These are phyloP conservation scores for Musa beccarii DNA, from an alignment of 176 grass and related monocot species.

Conservation along the genomic window DNA sequence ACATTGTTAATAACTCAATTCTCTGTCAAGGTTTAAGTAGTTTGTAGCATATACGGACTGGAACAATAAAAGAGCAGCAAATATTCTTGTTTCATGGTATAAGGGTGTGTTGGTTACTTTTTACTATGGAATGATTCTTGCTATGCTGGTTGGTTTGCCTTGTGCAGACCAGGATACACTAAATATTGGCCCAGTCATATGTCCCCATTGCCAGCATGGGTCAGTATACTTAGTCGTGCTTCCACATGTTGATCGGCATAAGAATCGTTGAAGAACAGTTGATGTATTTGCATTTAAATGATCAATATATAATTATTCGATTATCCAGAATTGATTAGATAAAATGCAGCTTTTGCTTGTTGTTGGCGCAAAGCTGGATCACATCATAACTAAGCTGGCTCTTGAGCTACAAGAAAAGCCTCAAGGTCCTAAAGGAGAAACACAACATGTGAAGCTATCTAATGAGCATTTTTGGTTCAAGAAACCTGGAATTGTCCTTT, in stretches of 20 bases:
- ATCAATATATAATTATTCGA: background rate
- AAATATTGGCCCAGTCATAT: no score
- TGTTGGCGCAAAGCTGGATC: conserved; percentile 51
- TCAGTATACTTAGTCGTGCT: no score
- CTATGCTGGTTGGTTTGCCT: no score
- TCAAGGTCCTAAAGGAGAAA: background rate
- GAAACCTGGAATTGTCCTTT: conserved; percentile 28
- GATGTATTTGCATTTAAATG: background rate
- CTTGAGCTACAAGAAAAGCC: conserved; percentile 9
- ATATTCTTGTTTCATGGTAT: no score
- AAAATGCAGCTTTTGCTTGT: conserved; percentile 37
- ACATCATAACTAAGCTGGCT: conserved; percentile 41
- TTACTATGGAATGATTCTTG: no score
- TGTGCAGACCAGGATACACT: no score
- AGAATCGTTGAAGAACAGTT: background rate
- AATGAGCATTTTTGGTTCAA: conserved; percentile 48
- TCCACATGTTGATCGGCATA: no score
- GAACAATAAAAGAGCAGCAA: no score
- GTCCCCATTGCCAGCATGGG: no score
- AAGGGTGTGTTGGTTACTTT: no score
- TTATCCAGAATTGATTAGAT: background rate
- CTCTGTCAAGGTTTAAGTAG: background rate
- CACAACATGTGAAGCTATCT: conserved; percentile 22
- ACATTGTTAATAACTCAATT: background rate
- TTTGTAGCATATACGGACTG: background rate